Base-by-base conservation (phyloP, 192 early-diverging fungal genomes). In the Coemansia sp. region DNA sequence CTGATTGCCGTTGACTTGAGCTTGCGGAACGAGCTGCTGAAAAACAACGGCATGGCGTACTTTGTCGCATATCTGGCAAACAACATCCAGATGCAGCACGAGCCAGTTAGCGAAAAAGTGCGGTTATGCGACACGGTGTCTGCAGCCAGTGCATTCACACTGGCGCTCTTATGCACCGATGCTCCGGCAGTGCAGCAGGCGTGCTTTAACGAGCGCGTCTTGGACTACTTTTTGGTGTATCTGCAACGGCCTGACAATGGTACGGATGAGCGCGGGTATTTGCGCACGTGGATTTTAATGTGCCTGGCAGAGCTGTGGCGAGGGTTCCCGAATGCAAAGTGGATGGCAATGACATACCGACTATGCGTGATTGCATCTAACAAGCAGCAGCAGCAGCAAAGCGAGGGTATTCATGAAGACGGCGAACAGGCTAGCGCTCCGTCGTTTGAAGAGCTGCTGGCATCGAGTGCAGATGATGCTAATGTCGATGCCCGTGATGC, bases 1-100 rank as follows among this genome's bases (percentile, higher is more conserved):
- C 88, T 99, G 48, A 81, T 96, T 31, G 95, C 93, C 0, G 92
- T 97, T 0, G 96, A 99, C 64, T 79, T 82, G 40, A 85, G 85
- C 20, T 90, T 93, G 64, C 91, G 92, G 56, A 87, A 84, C 26
- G 94, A 97, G 60, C 73, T 99, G 41, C 71, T 96, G 49, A 95
- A 94, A 69, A 88, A 91, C 69, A 88, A 89, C 59, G 93, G 90
- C 10, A 93, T 87, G 66, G 82, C 85, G 17, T 97, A 99, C 69
- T 99, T 99, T 76, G 84, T 96, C 42, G 88, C 84, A 40, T 90
- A 96, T 32, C 71, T 99, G 20, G 78, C 89, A 0, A 84, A 86
- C 58, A 89, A 87, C 57, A 84, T 83, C 39, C 76, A 79, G 37
- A 72, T 72, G 70, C 69, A 79, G 47, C 50, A 38, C 51, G 76